Evolutionary conservation across 495 filamentous ascomycete species (phyloP), one percentile per base, ranked within the genome.

Genomic region (Haplographium delicatum): DNA sequence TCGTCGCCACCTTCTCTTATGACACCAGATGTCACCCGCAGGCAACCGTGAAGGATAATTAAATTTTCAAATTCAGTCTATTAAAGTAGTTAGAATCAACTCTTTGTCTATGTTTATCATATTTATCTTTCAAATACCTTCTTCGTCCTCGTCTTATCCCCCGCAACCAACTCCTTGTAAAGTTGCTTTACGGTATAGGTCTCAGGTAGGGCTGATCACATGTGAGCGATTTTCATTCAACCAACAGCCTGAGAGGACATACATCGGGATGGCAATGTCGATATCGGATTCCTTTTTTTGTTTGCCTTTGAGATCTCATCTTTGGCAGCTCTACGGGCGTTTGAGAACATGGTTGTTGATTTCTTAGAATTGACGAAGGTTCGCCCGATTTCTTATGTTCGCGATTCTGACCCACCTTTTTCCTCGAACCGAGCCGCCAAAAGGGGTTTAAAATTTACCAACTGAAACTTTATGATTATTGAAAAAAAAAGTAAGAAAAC

Each of bases 141-240:
- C 39, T 47, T 44, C 23, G 16, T 51, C 25, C 18, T 3, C 10
- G 28, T 25, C 15, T 41, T 34, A 28, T 54, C 27, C 13, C 19
- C 15, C 13, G 8, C 5, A 9, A 20, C 25, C 2, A 60, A 13
- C 11, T 38, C 45, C 11, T 50, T 18, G 31, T 39, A 20, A 4
- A 60, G 22, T 25, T 60, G 35, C 10, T 31, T 30, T 4, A 57
- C 33, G 8, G 58, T 44, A 43, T 51, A 61, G 24, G 15, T 47
- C 19, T 51, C 30, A 38, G 58, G 58, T 18, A 61, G 25, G 25
- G 11, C 57, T 57, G 31, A 35, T n/a, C 33, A 20, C 15, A 5
- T 31, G 37, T 58, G n/a, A 55, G 48, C 5, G 8, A 18, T 4
- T 44, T 16, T 4, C 8, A 34, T 13, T 30, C n/a, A 25, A 20